Base-by-base conservation (phyloP, 192 early-diverging fungal genomes). In the Thamnidium elegans region DNA sequence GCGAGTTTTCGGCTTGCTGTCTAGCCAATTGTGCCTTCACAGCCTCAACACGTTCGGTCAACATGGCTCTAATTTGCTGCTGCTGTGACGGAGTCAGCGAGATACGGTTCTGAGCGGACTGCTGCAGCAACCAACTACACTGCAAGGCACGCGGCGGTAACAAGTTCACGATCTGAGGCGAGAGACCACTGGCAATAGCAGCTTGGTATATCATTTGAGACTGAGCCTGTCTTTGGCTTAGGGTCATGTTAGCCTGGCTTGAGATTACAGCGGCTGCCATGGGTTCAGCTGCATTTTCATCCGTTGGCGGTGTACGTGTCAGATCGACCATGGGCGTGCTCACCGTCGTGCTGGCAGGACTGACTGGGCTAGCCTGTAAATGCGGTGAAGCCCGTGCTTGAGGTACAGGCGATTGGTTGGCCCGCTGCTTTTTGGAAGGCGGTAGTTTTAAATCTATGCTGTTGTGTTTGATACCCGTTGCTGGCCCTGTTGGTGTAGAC, bases 371-470 rank as follows among this genome's bases (percentile, higher is more conserved):
- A 15, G 58, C 39, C 43, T 59, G 58, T 14, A 48, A 48, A 13
- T 4, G 6, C 15, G 36, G 19, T 9, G 8, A n/a, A 11, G n/a
- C 15, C 1, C 8, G 14, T 32, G 9, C 36, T 15, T 47, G 67
- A 8, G 36, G 36, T 7, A 31, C 32, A 26, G 47, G 55, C 2
- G 20, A 43, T 42, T 62, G 8, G 44, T 51, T 48, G 7, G 42
- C 26, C 4, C 63, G 55, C 8, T 42, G 50, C 55, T 68, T 67
- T 26, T 73, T 73, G 11, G 64, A 54, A 7, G 60, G 36, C 3
- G 71, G 71, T 17, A 73, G 31, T 39, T 73, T 73, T 6, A 73
- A 31, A 52, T 73, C 71, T 13, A 73, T 73, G 19, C 62, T 68
- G 1, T 11, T 62, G 58, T 60, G 71, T 19, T 73, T 73, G 6